Base-by-base conservation (phyloP, 371 early-diverging fungal genomes). In the Rhizopus sp. region DNA sequence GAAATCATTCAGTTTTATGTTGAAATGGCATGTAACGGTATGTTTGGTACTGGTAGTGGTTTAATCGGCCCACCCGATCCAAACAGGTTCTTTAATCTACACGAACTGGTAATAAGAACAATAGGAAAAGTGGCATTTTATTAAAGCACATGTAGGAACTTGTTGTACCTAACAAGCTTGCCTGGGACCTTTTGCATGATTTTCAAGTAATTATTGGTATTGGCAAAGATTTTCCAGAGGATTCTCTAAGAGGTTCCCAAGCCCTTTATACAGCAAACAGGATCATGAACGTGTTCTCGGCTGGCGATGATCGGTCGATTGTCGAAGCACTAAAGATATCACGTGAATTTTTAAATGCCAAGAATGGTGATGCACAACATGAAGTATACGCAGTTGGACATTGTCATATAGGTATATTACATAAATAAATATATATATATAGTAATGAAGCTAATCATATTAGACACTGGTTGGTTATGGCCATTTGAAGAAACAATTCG, bases 401-500 rank as follows among this genome's bases (percentile, higher is more conserved):
- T 44, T 71, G 71, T 55, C 70, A 72, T 53, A 73, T 69, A 50
- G 77, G 58, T 66, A 38, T 31, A 44, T 17, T 16, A 13, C 1
- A 17, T 13, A n/a, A n/a, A n/a, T n/a, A n/a, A n/a, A 13, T 42
- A 6, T 42, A 42, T 42, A 1, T 15, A 7, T 15, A 4, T 7
- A 15, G 2, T 7, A 8, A 42, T 13, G 15, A 42, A 50, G 35
- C 15, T 35, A n/a, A 50, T 3, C 8, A 33, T 17, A 50, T 69
- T 73, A 54, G 88, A 89, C 63, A 89, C 88, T 1, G 84, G 83
- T 7, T 84, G 82, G 84, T 38, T 84, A 35, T 81, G 83, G 97
- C 93, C 94, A 0, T 96, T 84, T 66, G 96, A 85, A 54, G 96
- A 97, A 68, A 97, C 97, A 2, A 90, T 90, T 53, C 84, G 96